Evolutionary conservation across 352 stramenopile species (phyloP).

Genomic region (Phytophthora aleatoria): DNA sequence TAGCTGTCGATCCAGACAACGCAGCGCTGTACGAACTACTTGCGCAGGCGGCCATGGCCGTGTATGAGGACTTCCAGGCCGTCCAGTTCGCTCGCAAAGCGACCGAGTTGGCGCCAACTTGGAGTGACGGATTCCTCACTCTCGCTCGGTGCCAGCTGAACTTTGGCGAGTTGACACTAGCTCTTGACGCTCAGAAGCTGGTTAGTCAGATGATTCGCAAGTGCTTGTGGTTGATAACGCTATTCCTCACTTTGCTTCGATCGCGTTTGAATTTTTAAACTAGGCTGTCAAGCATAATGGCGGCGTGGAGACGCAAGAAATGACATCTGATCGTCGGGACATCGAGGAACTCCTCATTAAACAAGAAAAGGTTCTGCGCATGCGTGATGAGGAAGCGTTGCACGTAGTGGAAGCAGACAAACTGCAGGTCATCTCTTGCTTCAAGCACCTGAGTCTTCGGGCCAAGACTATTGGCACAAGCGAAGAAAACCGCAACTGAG

Average conservation of each 20-base stretch:
- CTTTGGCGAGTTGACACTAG: conserved; percentile 79
- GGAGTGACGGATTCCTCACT: conserved; percentile 75
- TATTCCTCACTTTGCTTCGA: background rate
- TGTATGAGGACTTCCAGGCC: conserved; percentile 79
- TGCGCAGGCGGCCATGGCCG: conserved; percentile 70
- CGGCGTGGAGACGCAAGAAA: conserved; percentile 44
- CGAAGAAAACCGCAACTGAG: background rate
- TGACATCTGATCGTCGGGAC: conserved; percentile 50
- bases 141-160: conserved; percentile 76
- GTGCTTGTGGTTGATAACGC: background rate
- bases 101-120: conserved; percentile 54
- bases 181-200: conserved; percentile 50
- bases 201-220: conserved; percentile 24
- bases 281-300: conserved; percentile 57
- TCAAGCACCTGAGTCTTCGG: conserved; percentile 70
- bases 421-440: conserved; percentile 70
- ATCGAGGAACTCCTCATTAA: conserved; percentile 46
- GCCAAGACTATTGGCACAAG: conserved; percentile 34
- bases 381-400: conserved; percentile 48
- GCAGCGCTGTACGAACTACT: conserved; percentile 67
- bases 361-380: conserved; percentile 45
- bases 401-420: conserved; percentile 44
- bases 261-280: background rate
- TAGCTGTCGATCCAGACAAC: conserved; percentile 50
- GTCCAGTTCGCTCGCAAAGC: conserved; percentile 70